Base-by-base conservation (phyloP, 2,329 filamentous ascomycete genomes). In the Aspergillus sclerotialis region DNA sequence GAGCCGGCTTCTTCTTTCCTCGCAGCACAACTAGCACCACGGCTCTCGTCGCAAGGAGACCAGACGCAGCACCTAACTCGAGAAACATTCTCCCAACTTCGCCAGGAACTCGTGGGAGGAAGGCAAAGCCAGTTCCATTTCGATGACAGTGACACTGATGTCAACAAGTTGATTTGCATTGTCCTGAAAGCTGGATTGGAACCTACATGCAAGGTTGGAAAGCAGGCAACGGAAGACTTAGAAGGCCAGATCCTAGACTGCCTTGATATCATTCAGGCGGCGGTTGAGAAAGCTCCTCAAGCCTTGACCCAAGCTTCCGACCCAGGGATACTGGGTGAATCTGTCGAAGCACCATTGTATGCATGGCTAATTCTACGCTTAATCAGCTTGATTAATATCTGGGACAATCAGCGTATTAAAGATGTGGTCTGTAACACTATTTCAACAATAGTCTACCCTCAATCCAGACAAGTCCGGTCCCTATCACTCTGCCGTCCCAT, bases 131-230 rank as follows among this genome's bases (percentile, higher is more conserved):
- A 64, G 28, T 40, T 63, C 19, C 73, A 76, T 9, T 53, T 69
- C 2, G 75, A 81, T 42, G 78, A 84, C 28, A 80, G 83, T 45
- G 63, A 84, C 28, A 74, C 80, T 32, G 80, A 93, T 55, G 90
- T 93, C 48, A 82, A 88, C 50, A 84, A 88, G 61, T 74, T 95
- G 32, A 80, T 94, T 33, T 88, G 84, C 52, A 83, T 94, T 42
- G 84, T 92, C 48, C 73, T 82, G 32, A 81, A 84, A 53, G 84
- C 86, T 38, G 83, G 87, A 14, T 68, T 95, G 9, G 83, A 88
- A 46, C 47, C 51, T 25, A 52, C 39, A 24, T 33, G 27, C 33
- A 35, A 76, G 52, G 76, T 87, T 48, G 77, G 88, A 47, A 79
- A 78, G 2, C 84, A 37, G 61, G 80, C 27, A 64, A 73, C 17